Base-by-base conservation (phyloP, 73 alveolate species). In the Paramecium primaurelia region DNA sequence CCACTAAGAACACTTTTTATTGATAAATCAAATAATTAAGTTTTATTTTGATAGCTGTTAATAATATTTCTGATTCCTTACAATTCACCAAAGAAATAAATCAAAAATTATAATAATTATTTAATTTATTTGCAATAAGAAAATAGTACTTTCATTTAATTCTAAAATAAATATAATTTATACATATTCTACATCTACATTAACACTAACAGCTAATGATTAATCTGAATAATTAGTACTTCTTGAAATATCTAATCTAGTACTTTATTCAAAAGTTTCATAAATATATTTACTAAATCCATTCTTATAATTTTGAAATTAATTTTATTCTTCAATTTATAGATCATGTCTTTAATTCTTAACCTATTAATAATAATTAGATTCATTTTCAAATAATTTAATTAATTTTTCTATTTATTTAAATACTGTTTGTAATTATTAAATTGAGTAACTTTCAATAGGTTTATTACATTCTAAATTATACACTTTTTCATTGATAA, bases 181-280 rank as follows among this genome's bases (percentile, higher is more conserved):
- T 80, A 40, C 91, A 47, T 80, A 18, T 80, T 80, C 91, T 12
- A 42, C 16, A 45, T 80, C 91, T 8, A 28, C 58, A 80, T 80
- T 80, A 0, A 80, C 75, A 80, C 58, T 80, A 25, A 80, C 30
- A 42, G 37, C 32, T 40, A 73, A 73, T 40, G 28, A 34, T 73
- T 73, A 16, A 73, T 73, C 59, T 8, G 59, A 36, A 22, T 37
- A 37, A 8, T 34, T 73, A 0, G 58, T 73, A 6, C 37, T 38
- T 22, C 59, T 73, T 20, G 60, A 37, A 34, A 38, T 36, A 14
- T 34, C 34, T 73, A 73, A 73, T 73, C 87, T 73, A 34, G 87
- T 36, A 36, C 60, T 37, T 73, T 73, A 64, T 34, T 64, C 84
- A n/a, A 64, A 64, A 3, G 84, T 40, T 26, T 73, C 58, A 73